These are phyloP conservation scores for Fusarium oxysporum DNA, from an alignment of 2,329 filamentous ascomycete genomes.

Conservation along the genomic window DNA sequence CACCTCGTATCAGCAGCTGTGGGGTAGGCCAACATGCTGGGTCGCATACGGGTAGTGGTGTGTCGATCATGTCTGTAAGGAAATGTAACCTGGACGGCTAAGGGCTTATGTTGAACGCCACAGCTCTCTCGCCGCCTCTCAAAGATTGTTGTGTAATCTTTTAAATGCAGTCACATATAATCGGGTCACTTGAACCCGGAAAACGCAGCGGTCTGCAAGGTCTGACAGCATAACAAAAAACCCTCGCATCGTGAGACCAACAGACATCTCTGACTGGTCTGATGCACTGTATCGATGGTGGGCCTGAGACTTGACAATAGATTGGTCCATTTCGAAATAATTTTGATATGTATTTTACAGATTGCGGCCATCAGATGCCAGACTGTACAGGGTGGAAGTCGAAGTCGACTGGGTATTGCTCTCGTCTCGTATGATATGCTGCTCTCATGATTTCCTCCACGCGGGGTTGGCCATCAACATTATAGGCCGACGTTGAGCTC, in stretches of 20 bases:
- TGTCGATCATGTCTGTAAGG: slow-evolving; percentile 26
- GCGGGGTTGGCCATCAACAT: slow-evolving; percentile 61
- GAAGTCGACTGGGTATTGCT: slow-evolving; percentile 42
- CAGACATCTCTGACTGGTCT: slow-evolving; percentile 18
- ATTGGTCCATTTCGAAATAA: slow-evolving; percentile 36
- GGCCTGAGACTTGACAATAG: slow-evolving; percentile 19
- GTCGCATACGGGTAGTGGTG: slow-evolving; percentile 26
- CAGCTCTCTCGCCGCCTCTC: slow-evolving; percentile 18
- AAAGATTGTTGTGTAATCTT: slow-evolving; percentile 21
- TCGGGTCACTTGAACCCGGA: slow-evolving; percentile 20
- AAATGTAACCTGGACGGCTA: slow-evolving; percentile 36
- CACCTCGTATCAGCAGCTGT: slow-evolving; percentile 35
- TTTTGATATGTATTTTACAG: slow-evolving; percentile 47
- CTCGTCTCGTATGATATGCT: slow-evolving; percentile 39
- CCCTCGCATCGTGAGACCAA: slow-evolving; percentile 24
- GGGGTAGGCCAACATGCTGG: slow-evolving; percentile 25
- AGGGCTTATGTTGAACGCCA: slow-evolving; percentile 29
- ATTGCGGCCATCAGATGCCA: slow-evolving; percentile 40
- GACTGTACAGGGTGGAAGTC: slow-evolving; percentile 44
- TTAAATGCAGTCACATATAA: slow-evolving; percentile 9
- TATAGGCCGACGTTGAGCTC: slow-evolving; percentile 79
- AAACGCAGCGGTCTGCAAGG: slow-evolving; percentile 19
- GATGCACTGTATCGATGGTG: slow-evolving; percentile 21
- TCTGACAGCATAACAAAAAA: slow-evolving; percentile 22
- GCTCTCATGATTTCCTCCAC: slow-evolving; percentile 50